Base-by-base conservation (phyloP, 257 asterid genomes). In the Primulina eburnea region DNA sequence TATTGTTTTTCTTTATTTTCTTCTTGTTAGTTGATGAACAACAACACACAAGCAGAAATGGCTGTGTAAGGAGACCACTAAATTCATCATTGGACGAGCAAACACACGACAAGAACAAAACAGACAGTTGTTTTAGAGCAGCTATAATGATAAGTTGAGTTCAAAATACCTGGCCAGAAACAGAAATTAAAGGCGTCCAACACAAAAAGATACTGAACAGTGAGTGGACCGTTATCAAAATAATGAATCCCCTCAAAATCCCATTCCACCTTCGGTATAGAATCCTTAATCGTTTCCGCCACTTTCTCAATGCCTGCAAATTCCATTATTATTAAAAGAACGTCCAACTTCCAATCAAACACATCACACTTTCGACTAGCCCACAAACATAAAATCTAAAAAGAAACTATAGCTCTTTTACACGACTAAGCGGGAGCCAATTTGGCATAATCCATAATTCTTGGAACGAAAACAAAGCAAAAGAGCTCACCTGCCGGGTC, bases 161-260 rank as follows among this genome's bases (percentile, higher is more conserved):
- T 47, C 7, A 60, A 72, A 30, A 14, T 77, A 93, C 99, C 99
- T n/a, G 99, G 99, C 99, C 99, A 94, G 71, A 94, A 94, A 67
- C 99, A 94, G 87, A 94, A 94, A 82, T 94, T 94, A 69, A 94
- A 63, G 7, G 99, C 92, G 80, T 94, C 99, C 88, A 94, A 81
- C 66, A 94, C 97, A 62, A 94, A 75, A 60, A 94, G 80, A 75
- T 89, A 94, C 84, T 94, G 99, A 59, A 94, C 97, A 50, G 97
- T 89, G 21, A 91, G 93, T 47, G 99, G 97, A 0, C 97, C 97
- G 43, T 89, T 84, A 64, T 94, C 99, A 69, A 88, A 89, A 79
- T 82, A 94, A 71, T 94, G 99, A 77, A 89, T 94, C 79, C 97
- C 96, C 83, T 94, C 99, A 62, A 85, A 91, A 84, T 94, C 81